These are phyloP conservation scores for Fusarium sp. DNA, from an alignment of 2,329 filamentous ascomycete genomes.

Conservation along the genomic window DNA sequence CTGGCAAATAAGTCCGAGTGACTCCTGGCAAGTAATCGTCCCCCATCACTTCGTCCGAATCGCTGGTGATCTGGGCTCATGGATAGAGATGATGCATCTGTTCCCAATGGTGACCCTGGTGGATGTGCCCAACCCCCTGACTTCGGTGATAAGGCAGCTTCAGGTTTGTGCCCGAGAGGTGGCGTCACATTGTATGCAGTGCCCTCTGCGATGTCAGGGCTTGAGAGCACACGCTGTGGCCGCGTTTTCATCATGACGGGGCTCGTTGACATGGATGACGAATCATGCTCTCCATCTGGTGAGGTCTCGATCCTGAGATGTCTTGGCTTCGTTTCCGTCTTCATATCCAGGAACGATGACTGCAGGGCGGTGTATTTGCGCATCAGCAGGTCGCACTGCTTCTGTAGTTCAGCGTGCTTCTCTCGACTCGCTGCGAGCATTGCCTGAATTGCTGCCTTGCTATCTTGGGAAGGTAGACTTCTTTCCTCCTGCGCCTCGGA, in stretches of 20 bases:
- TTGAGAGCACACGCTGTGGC: constrained; percentile 55
- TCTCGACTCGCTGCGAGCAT: constrained; percentile 62
- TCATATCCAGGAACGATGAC: constrained; percentile 59
- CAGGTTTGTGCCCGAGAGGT: constrained; percentile 50
- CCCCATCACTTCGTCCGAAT: constrained; percentile 57
- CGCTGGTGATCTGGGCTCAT: constrained; percentile 55
- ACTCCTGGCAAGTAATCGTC: constrained; percentile 29
- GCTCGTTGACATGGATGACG: constrained; percentile 51
- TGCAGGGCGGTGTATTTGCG: constrained; percentile 64
- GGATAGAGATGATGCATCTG: constrained; percentile 44
- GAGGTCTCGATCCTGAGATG: constrained; percentile 37
- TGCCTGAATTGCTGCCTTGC: constrained; percentile 54
- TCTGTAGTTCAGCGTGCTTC: constrained; percentile 64
- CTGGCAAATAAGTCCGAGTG: constrained; percentile 48
- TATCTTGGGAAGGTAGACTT: constrained; percentile 38
- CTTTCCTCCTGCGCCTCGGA: constrained; percentile 49
- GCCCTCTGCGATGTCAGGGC: constrained; percentile 55
- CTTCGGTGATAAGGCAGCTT: constrained; percentile 43
- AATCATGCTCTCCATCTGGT: constrained; percentile 47
- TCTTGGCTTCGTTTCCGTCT: constrained; percentile 45
- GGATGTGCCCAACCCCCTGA: constrained; percentile 46
- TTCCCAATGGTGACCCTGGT: constrained; percentile 52
- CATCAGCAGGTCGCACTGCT: constrained; percentile 59
- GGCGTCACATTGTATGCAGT: constrained; percentile 56
- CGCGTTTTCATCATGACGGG: constrained; percentile 51